These are phyloP conservation scores for Pythium utonaiense DNA, from an alignment of 352 stramenopile genomes.

Conservation along the genomic window DNA sequence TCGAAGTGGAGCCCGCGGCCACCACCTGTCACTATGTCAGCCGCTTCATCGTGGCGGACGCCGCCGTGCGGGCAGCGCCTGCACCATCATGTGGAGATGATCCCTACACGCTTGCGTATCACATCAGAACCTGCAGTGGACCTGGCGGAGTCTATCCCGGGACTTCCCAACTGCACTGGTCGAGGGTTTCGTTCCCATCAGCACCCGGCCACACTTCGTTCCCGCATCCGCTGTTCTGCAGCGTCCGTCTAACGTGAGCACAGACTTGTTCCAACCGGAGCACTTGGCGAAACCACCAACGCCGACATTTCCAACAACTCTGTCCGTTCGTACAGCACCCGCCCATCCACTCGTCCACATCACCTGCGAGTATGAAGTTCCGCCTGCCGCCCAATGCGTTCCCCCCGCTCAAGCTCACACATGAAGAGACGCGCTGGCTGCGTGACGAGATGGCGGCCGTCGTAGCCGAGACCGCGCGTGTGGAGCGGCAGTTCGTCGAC, in stretches of 20 bases:
- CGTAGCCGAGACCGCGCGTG: constrained; percentile 36
- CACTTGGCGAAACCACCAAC: not conserved
- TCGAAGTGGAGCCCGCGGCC: not conserved
- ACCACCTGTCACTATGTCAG: constrained; percentile 1
- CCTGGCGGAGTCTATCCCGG: no score
- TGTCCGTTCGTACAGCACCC: not conserved
- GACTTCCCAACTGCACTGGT: no score
- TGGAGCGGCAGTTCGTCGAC: constrained; percentile 35
- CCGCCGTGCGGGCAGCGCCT: not conserved
- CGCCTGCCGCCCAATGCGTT: constrained; percentile 37
- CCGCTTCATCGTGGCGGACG: not conserved
- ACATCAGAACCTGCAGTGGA: constrained; percentile 1
- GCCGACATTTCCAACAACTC: not conserved
- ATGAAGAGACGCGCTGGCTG: constrained; percentile 27
- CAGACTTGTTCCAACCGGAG: not conserved
- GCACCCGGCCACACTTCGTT: not conserved
- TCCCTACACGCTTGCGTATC: not conserved
- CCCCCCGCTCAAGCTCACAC: constrained; percentile 24
- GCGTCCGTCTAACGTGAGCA: not conserved
- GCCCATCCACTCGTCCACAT: not conserved
- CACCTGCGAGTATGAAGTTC: constrained; percentile 35
- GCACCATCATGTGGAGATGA: not conserved
- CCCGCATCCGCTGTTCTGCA: not conserved
- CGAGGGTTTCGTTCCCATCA: not conserved
- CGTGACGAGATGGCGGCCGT: constrained; percentile 35